phyloP scores from a whole-genome alignment of 148 eudicot genomes.

The Rheum nobile region DNA sequence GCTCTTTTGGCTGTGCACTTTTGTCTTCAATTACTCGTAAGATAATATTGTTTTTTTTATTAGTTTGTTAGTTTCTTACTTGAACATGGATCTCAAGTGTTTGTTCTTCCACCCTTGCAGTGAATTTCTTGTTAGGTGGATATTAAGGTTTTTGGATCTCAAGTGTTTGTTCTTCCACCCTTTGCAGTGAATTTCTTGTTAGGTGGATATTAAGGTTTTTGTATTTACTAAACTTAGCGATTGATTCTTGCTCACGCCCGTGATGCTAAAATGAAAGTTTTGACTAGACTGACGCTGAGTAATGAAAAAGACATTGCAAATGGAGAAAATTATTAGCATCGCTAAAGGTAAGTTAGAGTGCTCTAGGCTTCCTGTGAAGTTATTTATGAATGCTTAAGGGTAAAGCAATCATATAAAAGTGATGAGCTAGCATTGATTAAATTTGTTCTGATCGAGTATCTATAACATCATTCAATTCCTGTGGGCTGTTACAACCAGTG shows the following conservation, averaged over 20 bases:
- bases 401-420: too few relatives aligned
- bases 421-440: too few relatives aligned
- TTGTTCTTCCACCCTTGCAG: neutral
- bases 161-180: too few relatives aligned
- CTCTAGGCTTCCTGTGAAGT: neutral
- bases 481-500: too few relatives aligned
- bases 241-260: slow-evolving; percentile 44
- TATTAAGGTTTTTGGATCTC: neutral
- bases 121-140: neutral
- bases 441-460: too few relatives aligned
- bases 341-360: slow-evolving; percentile 48
- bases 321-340: slow-evolving; percentile 61
- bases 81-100: neutral
- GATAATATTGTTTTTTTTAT: neutral
- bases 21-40: neutral
- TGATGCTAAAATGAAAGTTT: slow-evolving; percentile 76
- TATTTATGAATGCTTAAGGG: too few relatives aligned
- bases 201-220: too few relatives aligned
- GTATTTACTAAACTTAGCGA: neutral
- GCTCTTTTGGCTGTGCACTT: neutral
- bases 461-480: too few relatives aligned
- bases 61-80: neutral
- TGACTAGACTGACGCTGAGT: slow-evolving; percentile 61
- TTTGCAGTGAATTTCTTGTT: too few relatives aligned
- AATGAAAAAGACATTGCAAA: slow-evolving; percentile 55